Evolutionary conservation across 2,329 filamentous ascomycete species (phyloP).

Genomic region (Exutisphaerella laricina): DNA sequence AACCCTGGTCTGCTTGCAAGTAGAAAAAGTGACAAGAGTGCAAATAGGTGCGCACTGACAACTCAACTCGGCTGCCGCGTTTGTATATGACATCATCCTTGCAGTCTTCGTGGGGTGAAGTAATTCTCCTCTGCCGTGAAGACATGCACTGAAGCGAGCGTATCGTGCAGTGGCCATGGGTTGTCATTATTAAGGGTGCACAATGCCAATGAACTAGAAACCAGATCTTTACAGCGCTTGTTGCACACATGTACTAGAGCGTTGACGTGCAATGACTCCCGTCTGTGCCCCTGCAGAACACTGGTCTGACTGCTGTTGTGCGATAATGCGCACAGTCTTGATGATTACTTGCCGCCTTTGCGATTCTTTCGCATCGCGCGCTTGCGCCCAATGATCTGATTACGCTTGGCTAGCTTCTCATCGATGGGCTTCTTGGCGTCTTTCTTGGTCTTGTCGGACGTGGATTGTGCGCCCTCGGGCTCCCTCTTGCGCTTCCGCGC

Average conservation of each 20-base stretch:
- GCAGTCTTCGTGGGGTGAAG: too few relatives aligned
- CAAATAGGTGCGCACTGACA: too few relatives aligned
- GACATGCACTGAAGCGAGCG: too few relatives aligned
- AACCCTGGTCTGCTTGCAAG: too few relatives aligned
- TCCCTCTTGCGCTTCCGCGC: constrained; percentile 39
- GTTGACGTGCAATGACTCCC: constrained; percentile 12
- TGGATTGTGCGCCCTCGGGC: constrained; percentile 15
- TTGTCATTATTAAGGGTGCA: too few relatives aligned
- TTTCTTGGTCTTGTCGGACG: constrained; percentile 26
- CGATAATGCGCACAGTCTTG: constrained; percentile 14
- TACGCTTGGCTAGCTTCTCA: constrained; percentile 55
- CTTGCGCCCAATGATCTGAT: constrained; percentile 81
- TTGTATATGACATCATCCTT: too few relatives aligned
- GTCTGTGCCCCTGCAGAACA: constrained; percentile 9
- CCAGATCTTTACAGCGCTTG: not conserved
- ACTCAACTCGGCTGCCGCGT: too few relatives aligned
- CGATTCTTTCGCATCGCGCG: constrained; percentile 57
- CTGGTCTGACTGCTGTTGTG: constrained; percentile 9
- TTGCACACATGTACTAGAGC: constrained; percentile 11
- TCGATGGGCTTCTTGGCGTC: constrained; percentile 38
- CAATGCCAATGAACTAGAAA: too few relatives aligned
- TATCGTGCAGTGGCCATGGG: too few relatives aligned
- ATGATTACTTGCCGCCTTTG: constrained; percentile 23
- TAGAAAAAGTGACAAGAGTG: constrained; percentile 2
- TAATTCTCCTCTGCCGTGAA: too few relatives aligned